Base-by-base conservation (phyloP, 2,329 filamentous ascomycete species). In the Boeremia exigua region DNA sequence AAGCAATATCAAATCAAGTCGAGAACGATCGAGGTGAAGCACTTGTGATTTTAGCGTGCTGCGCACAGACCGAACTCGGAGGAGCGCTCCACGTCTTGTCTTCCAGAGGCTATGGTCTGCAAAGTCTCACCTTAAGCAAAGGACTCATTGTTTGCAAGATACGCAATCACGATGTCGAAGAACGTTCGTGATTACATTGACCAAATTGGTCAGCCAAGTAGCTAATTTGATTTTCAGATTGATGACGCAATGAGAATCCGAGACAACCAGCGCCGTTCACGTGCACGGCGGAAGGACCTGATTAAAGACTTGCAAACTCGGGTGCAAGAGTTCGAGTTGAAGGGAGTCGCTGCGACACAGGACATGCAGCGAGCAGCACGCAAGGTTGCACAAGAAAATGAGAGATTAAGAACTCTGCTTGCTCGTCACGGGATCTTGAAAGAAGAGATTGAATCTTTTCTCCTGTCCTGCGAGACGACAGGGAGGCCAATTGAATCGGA, bases 211-310 rank as follows among this genome's bases (percentile, higher is more conserved):
- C 28, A 29, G 25, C 15, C 17, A 28, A 40, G 23, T 46, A 27
- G 34, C 52, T 55, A 55, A 55, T 9, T 37, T 37, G 25, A 12
- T 9, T 34, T 14, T 4, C 36, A 56, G 53, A 37, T 56, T 4
- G 49, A 54, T 43, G 55, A 54, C 38, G 49, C 65, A 4, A 56
- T 56, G 11, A 86, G 88, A 58, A 86, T 91, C 61, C 84, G 89
- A 58, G 87, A 92, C 63, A 92, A 92, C 68, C 89, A 92, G 71
- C 81, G 89, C 46, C 86, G 88, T 58, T 90, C 87, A 11, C 85
- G 89, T 34, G 87, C 86, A 28, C 82, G 88, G 28, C 83, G 86
- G 61, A 89, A 88, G 76, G 88, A 90, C 68, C 90, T 91, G 67
- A 76, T 91, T 45, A 78, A 85, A 58, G 85, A 88, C 45, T 81